Evolutionary conservation across 306 rosid species (phyloP).

Genomic region (Hippophae gyantsensis): DNA sequence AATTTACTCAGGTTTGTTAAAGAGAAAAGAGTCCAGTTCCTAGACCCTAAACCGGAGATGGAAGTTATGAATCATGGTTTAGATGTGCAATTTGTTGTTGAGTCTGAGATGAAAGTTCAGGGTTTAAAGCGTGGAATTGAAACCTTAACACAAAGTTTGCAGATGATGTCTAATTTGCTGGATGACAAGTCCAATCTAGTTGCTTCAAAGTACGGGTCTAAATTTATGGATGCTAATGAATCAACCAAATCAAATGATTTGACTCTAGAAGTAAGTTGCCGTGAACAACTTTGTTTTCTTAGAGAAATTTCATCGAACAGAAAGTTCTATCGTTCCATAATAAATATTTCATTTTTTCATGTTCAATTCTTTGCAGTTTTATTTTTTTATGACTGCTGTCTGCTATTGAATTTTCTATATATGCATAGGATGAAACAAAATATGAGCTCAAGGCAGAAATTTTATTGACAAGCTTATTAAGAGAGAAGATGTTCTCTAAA

Average conservation of each 20-base stretch:
- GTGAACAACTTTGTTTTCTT: background rate
- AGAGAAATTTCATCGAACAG: too few species aligned
- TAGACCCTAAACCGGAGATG: slow-evolving; percentile 23
- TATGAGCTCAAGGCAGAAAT: slow-evolving; percentile 76
- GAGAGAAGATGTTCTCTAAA: slow-evolving; percentile 75
- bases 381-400: background rate
- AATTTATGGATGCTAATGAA: slow-evolving; percentile 28
- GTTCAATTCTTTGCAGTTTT: background rate
- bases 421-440: slow-evolving; percentile 41
- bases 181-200: slow-evolving; percentile 51
- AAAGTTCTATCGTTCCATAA: too few species aligned
- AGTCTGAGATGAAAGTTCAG: slow-evolving; percentile 66
- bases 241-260: slow-evolving; percentile 38
- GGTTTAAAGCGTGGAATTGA: slow-evolving; percentile 64
- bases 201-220: slow-evolving; percentile 32
- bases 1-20: slow-evolving; percentile 51
- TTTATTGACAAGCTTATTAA: slow-evolving; percentile 57
- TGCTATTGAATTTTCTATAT: background rate
- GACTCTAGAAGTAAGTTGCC: slow-evolving; percentile 51
- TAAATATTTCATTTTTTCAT: background rate
- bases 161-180: slow-evolving; percentile 59
- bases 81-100: slow-evolving; percentile 60
- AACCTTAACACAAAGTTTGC: slow-evolving; percentile 68
- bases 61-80: slow-evolving; percentile 39
- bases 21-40: slow-evolving; percentile 39